These are phyloP conservation scores for Phytophthora hibernalis DNA, from an alignment of 352 stramenopile genomes.

Conservation along the genomic window DNA sequence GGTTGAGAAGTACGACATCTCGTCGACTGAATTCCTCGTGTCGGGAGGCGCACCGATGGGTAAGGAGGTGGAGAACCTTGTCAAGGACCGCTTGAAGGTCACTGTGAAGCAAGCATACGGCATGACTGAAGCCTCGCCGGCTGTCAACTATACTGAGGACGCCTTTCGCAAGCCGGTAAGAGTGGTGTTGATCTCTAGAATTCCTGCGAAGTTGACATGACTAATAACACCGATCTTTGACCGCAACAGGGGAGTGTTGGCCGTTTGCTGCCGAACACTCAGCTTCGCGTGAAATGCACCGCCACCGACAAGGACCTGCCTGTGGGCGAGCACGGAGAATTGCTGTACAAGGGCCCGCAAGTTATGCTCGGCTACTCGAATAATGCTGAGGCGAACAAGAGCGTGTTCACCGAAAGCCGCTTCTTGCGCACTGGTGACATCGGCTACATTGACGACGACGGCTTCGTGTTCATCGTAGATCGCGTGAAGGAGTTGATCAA, in stretches of 20 bases:
- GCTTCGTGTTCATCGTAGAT: slow-evolving; percentile 93
- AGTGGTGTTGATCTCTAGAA: background rate
- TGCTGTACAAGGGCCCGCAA: slow-evolving; percentile 90
- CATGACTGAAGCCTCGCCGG: slow-evolving; percentile 65
- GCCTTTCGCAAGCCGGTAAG: slow-evolving; percentile 37
- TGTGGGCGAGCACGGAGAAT: slow-evolving; percentile 68
- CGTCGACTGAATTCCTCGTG: slow-evolving; percentile 74
- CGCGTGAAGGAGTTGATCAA: slow-evolving; percentile 96
- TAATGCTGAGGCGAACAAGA: slow-evolving; percentile 82
- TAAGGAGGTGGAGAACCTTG: slow-evolving; percentile 76
- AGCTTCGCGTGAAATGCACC: slow-evolving; percentile 64
- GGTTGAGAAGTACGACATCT: slow-evolving; percentile 93
- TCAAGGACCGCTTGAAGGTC: slow-evolving; percentile 69
- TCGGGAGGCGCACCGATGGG: slow-evolving; percentile 90
- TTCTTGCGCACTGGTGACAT: slow-evolving; percentile 93
- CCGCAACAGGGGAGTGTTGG: slow-evolving; percentile 48
- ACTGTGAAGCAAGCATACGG: slow-evolving; percentile 63
- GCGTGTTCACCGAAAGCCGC: slow-evolving; percentile 77
- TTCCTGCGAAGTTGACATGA: background rate
- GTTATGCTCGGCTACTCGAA: slow-evolving; percentile 95
- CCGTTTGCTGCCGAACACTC: slow-evolving; percentile 64
- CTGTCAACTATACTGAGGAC: slow-evolving; percentile 47
- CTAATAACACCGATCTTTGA: slow-evolving; percentile 1
- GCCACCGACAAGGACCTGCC: slow-evolving; percentile 52
- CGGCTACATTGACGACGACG: slow-evolving; percentile 91